Evolutionary conservation across 192 early-diverging fungal species (phyloP).

Genomic region (Phlyctochytrium arcticum): DNA sequence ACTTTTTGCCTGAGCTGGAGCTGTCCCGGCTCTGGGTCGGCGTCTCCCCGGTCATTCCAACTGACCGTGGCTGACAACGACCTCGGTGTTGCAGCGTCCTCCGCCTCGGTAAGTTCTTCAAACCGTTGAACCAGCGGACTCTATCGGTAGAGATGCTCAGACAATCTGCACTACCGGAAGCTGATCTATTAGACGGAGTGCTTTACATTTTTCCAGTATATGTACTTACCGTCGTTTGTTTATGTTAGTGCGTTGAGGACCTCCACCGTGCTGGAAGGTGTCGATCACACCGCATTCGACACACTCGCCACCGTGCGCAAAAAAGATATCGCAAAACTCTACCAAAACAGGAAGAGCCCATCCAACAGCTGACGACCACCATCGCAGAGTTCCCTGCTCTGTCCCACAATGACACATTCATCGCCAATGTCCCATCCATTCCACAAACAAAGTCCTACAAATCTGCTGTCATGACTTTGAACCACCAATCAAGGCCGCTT

Average conservation of each 20-base stretch:
- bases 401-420: no score
- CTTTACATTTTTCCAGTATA: no score
- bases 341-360: background rate
- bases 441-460: no score
- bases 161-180: no score
- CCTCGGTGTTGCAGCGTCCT: conserved; percentile 43
- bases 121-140: background rate
- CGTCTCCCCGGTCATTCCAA: conserved; percentile 30
- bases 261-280: conserved; percentile 25
- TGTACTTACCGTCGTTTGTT: no score
- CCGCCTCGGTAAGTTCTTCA: conserved; percentile 30
- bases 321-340: conserved; percentile 32
- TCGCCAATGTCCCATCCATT: no score
- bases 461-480: no score
- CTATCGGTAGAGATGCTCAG: no score
- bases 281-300: conserved; percentile 13
- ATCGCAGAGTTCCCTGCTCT: no score
- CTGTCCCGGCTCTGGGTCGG: conserved; percentile 22
- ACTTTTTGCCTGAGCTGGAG: conserved; percentile 35
- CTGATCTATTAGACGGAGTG: no score
- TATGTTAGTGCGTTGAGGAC: conserved; percentile 35
- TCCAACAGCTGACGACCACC: background rate
- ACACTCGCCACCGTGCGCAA: conserved; percentile 34
- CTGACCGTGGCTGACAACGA: conserved; percentile 35
- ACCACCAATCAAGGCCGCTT: no score